These are phyloP conservation scores for Penicillium decumbens DNA, from an alignment of 2,329 filamentous ascomycete genomes.

Conservation along the genomic window DNA sequence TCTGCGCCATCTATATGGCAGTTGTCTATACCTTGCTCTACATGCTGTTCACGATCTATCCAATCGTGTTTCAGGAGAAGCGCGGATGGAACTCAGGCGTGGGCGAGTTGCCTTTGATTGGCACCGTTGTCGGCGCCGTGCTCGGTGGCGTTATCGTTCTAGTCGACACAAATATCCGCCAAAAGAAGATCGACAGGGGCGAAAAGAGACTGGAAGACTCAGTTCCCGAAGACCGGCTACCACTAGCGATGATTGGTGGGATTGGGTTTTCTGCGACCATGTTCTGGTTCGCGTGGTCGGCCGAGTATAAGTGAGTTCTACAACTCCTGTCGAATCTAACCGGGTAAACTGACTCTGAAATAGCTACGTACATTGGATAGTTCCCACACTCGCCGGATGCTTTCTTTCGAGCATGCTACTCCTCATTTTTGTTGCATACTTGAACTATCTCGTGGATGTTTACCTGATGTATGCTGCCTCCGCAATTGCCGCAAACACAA, in stretches of 20 bases:
- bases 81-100: conserved; percentile 54
- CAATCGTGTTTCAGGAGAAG: conserved; percentile 49
- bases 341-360: not conserved
- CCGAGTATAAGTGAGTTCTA: conserved; percentile 22
- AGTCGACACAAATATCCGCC: conserved; percentile 38
- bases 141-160: conserved; percentile 33
- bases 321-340: not conserved
- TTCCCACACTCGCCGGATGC: conserved; percentile 44
- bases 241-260: conserved; percentile 21
- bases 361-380: conserved; percentile 43
- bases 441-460: conserved; percentile 53
- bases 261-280: conserved; percentile 34
- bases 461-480: conserved; percentile 40
- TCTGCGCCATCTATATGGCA: conserved; percentile 51
- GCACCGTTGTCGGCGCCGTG: conserved; percentile 18
- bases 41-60: conserved; percentile 58
- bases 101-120: conserved; percentile 49
- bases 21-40: conserved; percentile 54
- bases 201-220: conserved; percentile 24
- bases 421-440: conserved; percentile 50
- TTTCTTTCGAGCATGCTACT: conserved; percentile 42
- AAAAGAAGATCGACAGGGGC: conserved; percentile 29
- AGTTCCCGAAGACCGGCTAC: conserved; percentile 19
- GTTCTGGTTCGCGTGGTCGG: conserved; percentile 46
- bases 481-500: conserved; percentile 23